These are phyloP conservation scores for Fusarium duplospermum DNA, from an alignment of 2,329 filamentous ascomycete species.

Conservation along the genomic window DNA sequence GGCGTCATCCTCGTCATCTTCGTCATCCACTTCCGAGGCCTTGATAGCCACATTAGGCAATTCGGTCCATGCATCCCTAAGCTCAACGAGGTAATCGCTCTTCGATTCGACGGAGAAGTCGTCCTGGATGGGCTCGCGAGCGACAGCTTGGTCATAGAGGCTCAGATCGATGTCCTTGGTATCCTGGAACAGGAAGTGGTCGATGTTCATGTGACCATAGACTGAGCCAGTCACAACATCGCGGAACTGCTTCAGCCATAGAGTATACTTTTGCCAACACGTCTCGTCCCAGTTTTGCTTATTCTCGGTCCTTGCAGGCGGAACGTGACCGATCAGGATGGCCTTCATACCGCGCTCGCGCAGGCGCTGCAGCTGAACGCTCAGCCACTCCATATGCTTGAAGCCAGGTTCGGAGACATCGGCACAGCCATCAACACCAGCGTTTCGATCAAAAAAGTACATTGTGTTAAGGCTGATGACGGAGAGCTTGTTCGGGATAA, in stretches of 20 bases:
- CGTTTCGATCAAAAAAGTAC: slow-evolving; percentile 95
- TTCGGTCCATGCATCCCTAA: slow-evolving; percentile 81
- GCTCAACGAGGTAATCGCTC: slow-evolving; percentile 78
- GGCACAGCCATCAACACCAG: slow-evolving; percentile 90
- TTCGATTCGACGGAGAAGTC: slow-evolving; percentile 72
- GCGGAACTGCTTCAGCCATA: slow-evolving; percentile 91
- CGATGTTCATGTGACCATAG: slow-evolving; percentile 98
- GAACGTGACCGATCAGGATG: slow-evolving; percentile 93
- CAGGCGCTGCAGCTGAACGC: slow-evolving; percentile 86
- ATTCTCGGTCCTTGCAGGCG: slow-evolving; percentile 84
- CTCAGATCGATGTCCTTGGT: slow-evolving; percentile 78
- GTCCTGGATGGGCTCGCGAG: slow-evolving; percentile 54
- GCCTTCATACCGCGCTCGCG: slow-evolving; percentile 90
- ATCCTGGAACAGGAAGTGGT: slow-evolving; percentile 95
- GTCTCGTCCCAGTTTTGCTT: slow-evolving; percentile 96
- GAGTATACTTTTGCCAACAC: slow-evolving; percentile 96
- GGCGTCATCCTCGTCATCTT: slow-evolving; percentile 35
- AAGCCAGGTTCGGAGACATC: slow-evolving; percentile 85
- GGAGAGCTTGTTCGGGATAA: slow-evolving; percentile 85
- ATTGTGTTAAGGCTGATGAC: slow-evolving; percentile 96
- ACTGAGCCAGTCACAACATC: slow-evolving; percentile 85
- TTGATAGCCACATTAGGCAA: slow-evolving; percentile 68
- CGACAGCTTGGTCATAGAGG: slow-evolving; percentile 43
- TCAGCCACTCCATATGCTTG: slow-evolving; percentile 95
- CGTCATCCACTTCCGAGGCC: slow-evolving; percentile 24